Evolutionary conservation across 2,329 filamentous ascomycete genomes (phyloP), one percentile per base, ranked within the genome.

Genomic region (Penicillium frequentans): DNA sequence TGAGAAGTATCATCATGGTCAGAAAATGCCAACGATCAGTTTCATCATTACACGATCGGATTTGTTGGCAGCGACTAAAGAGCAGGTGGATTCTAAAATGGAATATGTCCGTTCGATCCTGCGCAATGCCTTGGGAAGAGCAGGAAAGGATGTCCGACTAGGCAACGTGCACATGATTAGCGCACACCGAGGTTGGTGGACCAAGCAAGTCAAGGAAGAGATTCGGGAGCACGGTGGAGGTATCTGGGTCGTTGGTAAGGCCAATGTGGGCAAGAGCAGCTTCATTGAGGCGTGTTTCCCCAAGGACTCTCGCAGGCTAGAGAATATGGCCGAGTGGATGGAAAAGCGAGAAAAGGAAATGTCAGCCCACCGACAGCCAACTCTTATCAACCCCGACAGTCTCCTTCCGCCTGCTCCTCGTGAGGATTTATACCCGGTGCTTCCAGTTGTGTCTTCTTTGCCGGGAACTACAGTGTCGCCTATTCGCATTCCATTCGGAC

Each of bases 181-280:
- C 68, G 86, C 93, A 10, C 90, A 90, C 69, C 82, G 90, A 57
- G 84, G 84, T 10, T 99, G 96, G 95, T 97, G 93, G 91, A 96
- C 93, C 0, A 89, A 84, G 63, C 81, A 89, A 49, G 78, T 99
- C 54, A 96, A 91, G 73, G 88, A 96, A 64, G 88, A 93, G 48
- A 92, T 99, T 47, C 93, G 87, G 83, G 78, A 86, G 44, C 85
- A 90, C 49, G 92, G 91, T 4, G 93, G 93, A 5, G 95, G 88
- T 16, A 88, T 90, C 16, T 99, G 95, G 93, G 88, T 99, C 81
- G 90, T 99, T 3, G 95, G 95, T n/a, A 98, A 96, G 74, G 91
- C 92, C 61, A 99, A 99, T 70, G 96, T 98, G 2, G 96, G 95
- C 24, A 99, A 99, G 76, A 98, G 93, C 66, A 89, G 89, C 69